Evolutionary conservation across 192 early-diverging fungal species (phyloP).

Genomic region (Backusella australiensis): DNA sequence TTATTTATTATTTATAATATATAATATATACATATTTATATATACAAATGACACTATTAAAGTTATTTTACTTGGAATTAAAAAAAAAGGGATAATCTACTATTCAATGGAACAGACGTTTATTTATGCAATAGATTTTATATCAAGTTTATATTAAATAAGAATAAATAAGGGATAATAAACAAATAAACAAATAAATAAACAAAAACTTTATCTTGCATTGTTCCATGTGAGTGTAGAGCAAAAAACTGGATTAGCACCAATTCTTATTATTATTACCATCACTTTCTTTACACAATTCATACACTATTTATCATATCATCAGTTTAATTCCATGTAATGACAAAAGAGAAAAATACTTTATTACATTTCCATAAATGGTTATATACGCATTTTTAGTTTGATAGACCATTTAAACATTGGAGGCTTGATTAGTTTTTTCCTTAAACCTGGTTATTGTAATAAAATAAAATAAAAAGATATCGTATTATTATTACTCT

Average conservation of each 20-base stretch:
- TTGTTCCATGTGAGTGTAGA: not conserved
- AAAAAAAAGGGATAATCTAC: not conserved
- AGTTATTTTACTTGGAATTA: not conserved
- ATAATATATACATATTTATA: not conserved
- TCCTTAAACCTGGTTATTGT: not conserved
- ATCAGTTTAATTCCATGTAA: not conserved
- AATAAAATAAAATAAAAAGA: not conserved
- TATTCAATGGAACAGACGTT: too few species aligned
- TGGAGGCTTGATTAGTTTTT: not conserved
- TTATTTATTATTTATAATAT: not conserved
- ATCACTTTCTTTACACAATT: not conserved
- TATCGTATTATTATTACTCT: not conserved
- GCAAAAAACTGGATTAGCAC: too few species aligned
- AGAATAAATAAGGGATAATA: not conserved
- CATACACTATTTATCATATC: not conserved
- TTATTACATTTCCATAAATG: conserved; percentile 1
- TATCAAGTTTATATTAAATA: not conserved
- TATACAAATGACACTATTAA: not conserved
- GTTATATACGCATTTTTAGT: not conserved
- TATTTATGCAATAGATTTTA: too few species aligned
- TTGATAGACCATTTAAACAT: not conserved
- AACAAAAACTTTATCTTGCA: not conserved
- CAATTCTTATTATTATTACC: not conserved
- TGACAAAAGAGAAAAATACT: not conserved
- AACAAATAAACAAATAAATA: not conserved